Percentiles rank a stretch among this genome's conserved stretches.
Evolutionary conservation across 371 early-diverging fungal genomes (phyloP).

Genomic region (Chytridium lagenaria): DNA sequence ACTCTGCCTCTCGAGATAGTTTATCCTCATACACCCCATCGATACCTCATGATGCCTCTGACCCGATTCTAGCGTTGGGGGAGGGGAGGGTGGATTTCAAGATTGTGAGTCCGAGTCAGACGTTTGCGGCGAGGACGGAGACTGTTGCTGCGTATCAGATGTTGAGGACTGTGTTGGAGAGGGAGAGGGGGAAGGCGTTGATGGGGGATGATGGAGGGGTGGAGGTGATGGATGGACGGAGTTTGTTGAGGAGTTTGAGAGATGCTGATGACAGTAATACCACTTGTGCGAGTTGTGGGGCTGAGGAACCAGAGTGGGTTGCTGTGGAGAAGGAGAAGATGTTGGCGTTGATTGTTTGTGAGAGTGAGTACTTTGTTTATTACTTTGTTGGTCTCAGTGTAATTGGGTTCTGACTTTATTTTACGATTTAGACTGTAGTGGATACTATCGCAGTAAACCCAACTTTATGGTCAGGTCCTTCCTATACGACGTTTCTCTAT

Average conservation of each 20-base stretch:
- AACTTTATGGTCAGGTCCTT: constrained; percentile 31
- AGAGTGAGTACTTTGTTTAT: constrained; percentile 7
- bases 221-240: neutral
- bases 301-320: constrained; percentile 19
- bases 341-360: constrained; percentile 29
- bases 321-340: constrained; percentile 14
- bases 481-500: constrained; percentile 27
- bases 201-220: neutral
- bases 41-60: neutral
- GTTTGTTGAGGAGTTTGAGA: neutral
- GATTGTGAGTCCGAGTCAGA: neutral
- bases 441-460: constrained; percentile 19
- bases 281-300: constrained; percentile 30
- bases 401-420: neutral
- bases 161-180: constrained; percentile 10
- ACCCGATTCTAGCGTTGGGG: neutral
- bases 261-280: constrained; percentile 18
- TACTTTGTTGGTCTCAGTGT: neutral
- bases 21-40: too few relatives aligned
- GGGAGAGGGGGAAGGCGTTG: constrained; percentile 4
- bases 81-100: neutral
- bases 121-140: neutral
- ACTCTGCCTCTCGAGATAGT: neutral
- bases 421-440: constrained; percentile 23
- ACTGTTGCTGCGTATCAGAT: constrained; percentile 1